These are phyloP conservation scores for Dioscorea alata DNA, from an alignment of 106 monocot genomes.

Conservation along the genomic window DNA sequence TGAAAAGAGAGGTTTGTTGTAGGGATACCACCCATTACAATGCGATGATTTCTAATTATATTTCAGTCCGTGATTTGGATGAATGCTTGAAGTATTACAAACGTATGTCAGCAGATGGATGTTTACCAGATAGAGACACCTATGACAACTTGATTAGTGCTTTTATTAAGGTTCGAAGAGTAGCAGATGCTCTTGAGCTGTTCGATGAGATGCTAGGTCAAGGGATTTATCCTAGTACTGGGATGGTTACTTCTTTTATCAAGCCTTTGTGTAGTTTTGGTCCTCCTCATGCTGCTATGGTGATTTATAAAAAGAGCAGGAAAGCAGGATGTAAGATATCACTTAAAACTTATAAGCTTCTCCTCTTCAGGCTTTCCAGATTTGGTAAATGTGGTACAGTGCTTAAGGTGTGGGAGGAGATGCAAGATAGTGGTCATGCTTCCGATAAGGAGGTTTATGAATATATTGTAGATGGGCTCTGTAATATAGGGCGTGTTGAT, in stretches of 20 bases:
- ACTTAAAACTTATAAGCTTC: slow-evolving; percentile 85
- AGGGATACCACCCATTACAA: slow-evolving; percentile 42
- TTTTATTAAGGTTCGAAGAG: slow-evolving; percentile 61
- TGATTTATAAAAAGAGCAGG: slow-evolving; percentile 69
- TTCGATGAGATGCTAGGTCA: slow-evolving; percentile 69
- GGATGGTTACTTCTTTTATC: slow-evolving; percentile 74
- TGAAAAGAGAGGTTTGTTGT: slow-evolving; percentile 47
- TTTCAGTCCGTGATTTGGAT: slow-evolving; percentile 54
- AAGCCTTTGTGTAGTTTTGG: slow-evolving; percentile 76
- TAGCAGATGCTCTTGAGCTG: slow-evolving; percentile 80
- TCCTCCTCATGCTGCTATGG: slow-evolving; percentile 94
- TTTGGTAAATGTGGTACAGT: slow-evolving; percentile 78
- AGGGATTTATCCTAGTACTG: slow-evolving; percentile 59
- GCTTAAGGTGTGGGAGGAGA: slow-evolving; percentile 86
- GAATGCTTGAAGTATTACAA: slow-evolving; percentile 52
- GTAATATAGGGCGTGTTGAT: slow-evolving; percentile 78
- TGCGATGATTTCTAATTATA: slow-evolving; percentile 67
- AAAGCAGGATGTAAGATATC: slow-evolving; percentile 70
- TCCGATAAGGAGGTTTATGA: slow-evolving; percentile 88
- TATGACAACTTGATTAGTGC: slow-evolving; percentile 55
- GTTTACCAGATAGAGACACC: slow-evolving; percentile 44
- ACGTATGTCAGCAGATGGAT: slow-evolving; percentile 39
- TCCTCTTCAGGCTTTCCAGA: slow-evolving; percentile 82
- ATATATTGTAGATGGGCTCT: slow-evolving; percentile 79
- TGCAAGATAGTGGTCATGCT: slow-evolving; percentile 68